Evolutionary conservation across 805 yeast genomes (phyloP), one percentile per base, ranked within the genome.

Genomic region (Candida pseudofarinosa): DNA sequence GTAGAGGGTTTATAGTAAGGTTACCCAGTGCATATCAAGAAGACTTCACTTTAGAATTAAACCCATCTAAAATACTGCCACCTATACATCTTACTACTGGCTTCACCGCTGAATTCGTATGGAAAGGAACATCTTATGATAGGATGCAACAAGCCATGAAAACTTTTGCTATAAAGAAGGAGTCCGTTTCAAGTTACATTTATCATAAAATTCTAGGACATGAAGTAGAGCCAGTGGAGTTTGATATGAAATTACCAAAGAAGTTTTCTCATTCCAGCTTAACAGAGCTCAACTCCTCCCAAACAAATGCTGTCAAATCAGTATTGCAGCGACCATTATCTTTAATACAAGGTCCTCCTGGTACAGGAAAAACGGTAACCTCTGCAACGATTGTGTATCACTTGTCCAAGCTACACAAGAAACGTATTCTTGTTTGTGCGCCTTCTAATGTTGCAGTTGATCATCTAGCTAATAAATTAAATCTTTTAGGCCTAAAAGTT

Each of bases 381-480:
- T 88, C 96, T 0, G 91, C 96, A 1, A 83, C 95, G 0, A 86
- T 90, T 44, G 78, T 89, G 23, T 83, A 86, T 52, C 96, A 88
- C 54, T 66, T 88, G 41, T 72, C 81, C 2, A 77, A 79, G 45
- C 56, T 81, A 46, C 79, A 77, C 52, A 77, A 77, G 42, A 81
- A 79, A 38, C 77, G 79, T 47, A 80, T 89, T 6, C 71, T 90
- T 33, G 97, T 89, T 2, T 88, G 96, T 71, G 97, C 97, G 3
- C 97, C 97, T 17, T 89, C 96, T 16, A 90, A 90, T 62, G 91
- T 90, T 39, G 97, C 97, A 0, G 96, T 88, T 26, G 97, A 90
- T 60, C 96, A 90, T 66, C 71, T 90, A 43, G 88, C 96, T 2
- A 75, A 74, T 7, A 85, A 89, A 53, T 69, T 90, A 34, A 76